phyloP scores from a whole-genome alignment of 805 yeast genomes.

The Candida broadrunensis region DNA sequence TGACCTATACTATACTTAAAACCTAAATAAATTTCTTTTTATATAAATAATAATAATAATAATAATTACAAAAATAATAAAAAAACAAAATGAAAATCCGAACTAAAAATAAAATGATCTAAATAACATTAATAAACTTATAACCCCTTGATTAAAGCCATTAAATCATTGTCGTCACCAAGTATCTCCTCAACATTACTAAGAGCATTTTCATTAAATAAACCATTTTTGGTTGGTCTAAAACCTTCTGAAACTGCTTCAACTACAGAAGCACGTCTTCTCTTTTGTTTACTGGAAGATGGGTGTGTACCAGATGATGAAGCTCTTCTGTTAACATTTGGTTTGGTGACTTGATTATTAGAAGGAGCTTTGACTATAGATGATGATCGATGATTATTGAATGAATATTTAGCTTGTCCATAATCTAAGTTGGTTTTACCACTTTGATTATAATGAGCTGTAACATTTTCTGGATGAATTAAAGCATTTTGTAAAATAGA shows the following conservation, averaged over 20 bases:
- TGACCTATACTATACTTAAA: too few relatives aligned
- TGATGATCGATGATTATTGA: not conserved
- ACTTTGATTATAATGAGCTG: not conserved
- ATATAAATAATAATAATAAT: not conserved
- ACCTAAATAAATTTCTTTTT: too few relatives aligned
- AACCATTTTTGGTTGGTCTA: slow-evolving; percentile 70
- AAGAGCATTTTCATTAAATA: slow-evolving; percentile 71
- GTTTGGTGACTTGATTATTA: not conserved
- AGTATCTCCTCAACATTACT: slow-evolving; percentile 71
- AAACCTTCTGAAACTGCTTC: slow-evolving; percentile 78
- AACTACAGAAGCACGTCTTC: slow-evolving; percentile 64
- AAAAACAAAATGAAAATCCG: not conserved
- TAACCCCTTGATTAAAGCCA: slow-evolving; percentile 38
- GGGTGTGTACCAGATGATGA: not conserved
- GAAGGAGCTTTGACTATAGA: not conserved
- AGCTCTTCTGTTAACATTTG: not conserved
- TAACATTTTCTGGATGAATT: slow-evolving; percentile 9
- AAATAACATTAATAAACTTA: slow-evolving; percentile 5
- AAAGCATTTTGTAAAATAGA: slow-evolving; percentile 28
- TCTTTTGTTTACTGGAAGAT: slow-evolving; percentile 24
- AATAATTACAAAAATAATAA: not conserved
- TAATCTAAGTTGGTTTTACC: not conserved
- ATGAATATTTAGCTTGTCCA: not conserved
- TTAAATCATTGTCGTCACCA: slow-evolving; percentile 48
- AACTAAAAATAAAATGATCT: not conserved